Evolutionary conservation across 2,329 filamentous ascomycete genomes (phyloP).

Genomic region (Botrytis fragariae): DNA sequence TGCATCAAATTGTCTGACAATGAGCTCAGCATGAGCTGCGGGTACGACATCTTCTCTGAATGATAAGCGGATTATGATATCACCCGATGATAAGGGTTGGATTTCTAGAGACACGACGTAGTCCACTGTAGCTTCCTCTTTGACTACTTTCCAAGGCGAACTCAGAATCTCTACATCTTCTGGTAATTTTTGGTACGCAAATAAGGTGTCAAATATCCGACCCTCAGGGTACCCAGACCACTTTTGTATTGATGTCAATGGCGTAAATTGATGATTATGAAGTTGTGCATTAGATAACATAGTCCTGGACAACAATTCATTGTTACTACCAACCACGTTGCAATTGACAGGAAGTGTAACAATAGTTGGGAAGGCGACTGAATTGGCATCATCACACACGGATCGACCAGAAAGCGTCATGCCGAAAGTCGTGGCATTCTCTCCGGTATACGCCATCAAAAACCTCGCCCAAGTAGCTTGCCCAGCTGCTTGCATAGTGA

Average conservation of each 20-base stretch:
- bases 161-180: slow-evolving; percentile 25
- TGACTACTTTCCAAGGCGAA: slow-evolving; percentile 56
- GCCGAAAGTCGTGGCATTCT: slow-evolving; percentile 72
- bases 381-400: slow-evolving; percentile 54
- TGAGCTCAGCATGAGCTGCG: slow-evolving; percentile 59
- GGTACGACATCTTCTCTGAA: slow-evolving; percentile 66
- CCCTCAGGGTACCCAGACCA: slow-evolving; percentile 65
- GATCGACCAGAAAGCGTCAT: slow-evolving; percentile 74
- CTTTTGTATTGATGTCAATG: slow-evolving; percentile 69
- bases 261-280: slow-evolving; percentile 68
- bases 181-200: slow-evolving; percentile 72
- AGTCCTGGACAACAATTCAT: slow-evolving; percentile 58
- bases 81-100: slow-evolving; percentile 51
- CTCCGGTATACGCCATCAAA: slow-evolving; percentile 73
- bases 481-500: slow-evolving; percentile 72
- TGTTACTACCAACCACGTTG: slow-evolving; percentile 53
- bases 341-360: slow-evolving; percentile 73
- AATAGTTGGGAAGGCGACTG: slow-evolving; percentile 72
- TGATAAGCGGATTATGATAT: slow-evolving; percentile 63
- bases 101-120: slow-evolving; percentile 81
- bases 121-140: slow-evolving; percentile 69
- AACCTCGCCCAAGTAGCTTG: slow-evolving; percentile 78
- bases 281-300: slow-evolving; percentile 63
- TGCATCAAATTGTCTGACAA: slow-evolving; percentile 71
- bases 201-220: slow-evolving; percentile 76